Percentiles rank a stretch among this genome's conserved stretches.
These are phyloP conservation scores for Cercospora sesami DNA, from an alignment of 2,329 filamentous ascomycete species.

Conservation along the genomic window DNA sequence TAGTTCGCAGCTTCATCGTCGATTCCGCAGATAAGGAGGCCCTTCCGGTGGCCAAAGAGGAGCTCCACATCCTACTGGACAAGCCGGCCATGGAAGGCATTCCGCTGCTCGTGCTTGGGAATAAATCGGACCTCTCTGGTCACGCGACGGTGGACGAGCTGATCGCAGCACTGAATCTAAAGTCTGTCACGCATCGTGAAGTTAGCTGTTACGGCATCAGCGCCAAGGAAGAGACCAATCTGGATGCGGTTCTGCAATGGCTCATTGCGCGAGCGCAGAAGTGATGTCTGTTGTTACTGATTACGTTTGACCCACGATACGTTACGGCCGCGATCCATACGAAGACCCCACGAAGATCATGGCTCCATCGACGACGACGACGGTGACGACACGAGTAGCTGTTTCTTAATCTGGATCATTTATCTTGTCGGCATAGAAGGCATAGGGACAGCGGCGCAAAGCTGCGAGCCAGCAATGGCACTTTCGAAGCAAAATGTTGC, in stretches of 20 bases:
- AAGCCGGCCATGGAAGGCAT: slow-evolving; percentile 85
- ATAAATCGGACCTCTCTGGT: slow-evolving; percentile 93
- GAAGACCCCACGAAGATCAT: slow-evolving; percentile 25
- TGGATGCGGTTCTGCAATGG: slow-evolving; percentile 96
- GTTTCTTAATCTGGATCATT: slow-evolving; percentile 4
- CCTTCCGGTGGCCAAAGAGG: slow-evolving; percentile 82
- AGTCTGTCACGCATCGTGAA: slow-evolving; percentile 84
- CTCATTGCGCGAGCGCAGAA: slow-evolving; percentile 84
- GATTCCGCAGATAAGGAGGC: slow-evolving; percentile 85
- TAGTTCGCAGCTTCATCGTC: slow-evolving; percentile 73
- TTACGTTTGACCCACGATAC: slow-evolving; percentile 23
- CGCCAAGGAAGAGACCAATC: slow-evolving; percentile 97
- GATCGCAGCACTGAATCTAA: slow-evolving; percentile 88
- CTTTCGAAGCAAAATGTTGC: slow-evolving; percentile 17
- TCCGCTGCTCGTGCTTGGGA: slow-evolving; percentile 88
- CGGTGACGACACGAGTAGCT: slow-evolving; percentile 11
- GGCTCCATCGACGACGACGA: slow-evolving; percentile 16
- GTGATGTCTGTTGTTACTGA: slow-evolving; percentile 41
- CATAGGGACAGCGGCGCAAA: slow-evolving; percentile 26
- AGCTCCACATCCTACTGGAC: slow-evolving; percentile 84
- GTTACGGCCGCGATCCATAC: slow-evolving; percentile 24
- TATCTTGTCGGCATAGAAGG: slow-evolving; percentile 28
- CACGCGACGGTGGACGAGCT: slow-evolving; percentile 92
- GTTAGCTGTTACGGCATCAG: slow-evolving; percentile 99
- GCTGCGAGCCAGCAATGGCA: slow-evolving; percentile 44